Evolutionary conservation across 371 early-diverging fungal genomes (phyloP), one percentile per base, ranked within the genome.

Genomic region (Apophysomyces ossiformis): DNA sequence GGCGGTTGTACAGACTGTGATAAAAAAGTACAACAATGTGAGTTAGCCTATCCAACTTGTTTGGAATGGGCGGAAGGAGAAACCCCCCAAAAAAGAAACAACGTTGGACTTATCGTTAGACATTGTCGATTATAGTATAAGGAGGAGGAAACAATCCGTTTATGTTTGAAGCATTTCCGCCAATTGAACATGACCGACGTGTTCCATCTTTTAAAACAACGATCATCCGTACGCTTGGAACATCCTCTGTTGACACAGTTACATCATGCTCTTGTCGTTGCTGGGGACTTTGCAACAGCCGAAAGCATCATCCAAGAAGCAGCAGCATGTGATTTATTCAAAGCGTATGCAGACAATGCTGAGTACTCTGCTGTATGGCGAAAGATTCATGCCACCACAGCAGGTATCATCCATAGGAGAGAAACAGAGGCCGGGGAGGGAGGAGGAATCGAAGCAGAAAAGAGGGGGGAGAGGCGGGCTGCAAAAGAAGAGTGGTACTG

Each of bases 161-260:
- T 94, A 4, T 95, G 96, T 67, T 73, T 98, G 35, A 96, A 95
- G 72, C 91, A 94, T 67, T 93, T 97, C 75, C 84, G 96, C 21
- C 94, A 96, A 69, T 79, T 92, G 46, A 90, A 92, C 67, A 86
- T 88, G 70, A 73, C 82, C 47, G 89, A 90, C 59, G 84, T 91
- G 5, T 96, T 94, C 68, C 72, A 87, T 18, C 76, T 85, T 1
- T 69, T 97, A 13, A 83, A 90, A 69, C 72, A 81, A 6, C 87
- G 85, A 26, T 87, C 93, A 0, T 72, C 76, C 2, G 71, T 90
- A 16, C 74, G 84, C 16, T 69, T 97, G 11, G 97, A 96, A 60
- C 89, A 94, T 60, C 93, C 95, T 1, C 47, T 95, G 1, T 72
- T 98, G 41, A 87, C 95, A 0, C 79, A 87, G 2, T 73, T 98